These are phyloP conservation scores for Botrytis elliptica DNA, from an alignment of 2,329 filamentous ascomycete species.

Conservation along the genomic window DNA sequence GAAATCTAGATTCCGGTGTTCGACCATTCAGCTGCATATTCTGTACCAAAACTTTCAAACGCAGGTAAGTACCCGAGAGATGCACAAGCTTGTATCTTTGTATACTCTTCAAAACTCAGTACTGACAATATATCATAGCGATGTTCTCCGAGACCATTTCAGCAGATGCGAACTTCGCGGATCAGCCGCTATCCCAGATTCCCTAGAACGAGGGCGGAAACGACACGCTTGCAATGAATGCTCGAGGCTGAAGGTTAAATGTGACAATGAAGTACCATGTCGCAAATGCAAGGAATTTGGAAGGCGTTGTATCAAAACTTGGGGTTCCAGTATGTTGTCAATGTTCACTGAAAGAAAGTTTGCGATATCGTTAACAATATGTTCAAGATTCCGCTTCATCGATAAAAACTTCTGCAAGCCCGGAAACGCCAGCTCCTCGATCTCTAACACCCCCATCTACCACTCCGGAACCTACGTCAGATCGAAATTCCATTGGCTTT, in stretches of 20 bases:
- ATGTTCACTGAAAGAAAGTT: not conserved
- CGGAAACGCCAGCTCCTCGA: slow-evolving; percentile 26
- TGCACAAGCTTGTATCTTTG: not conserved
- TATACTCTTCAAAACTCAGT: not conserved
- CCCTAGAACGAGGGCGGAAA: slow-evolving; percentile 39
- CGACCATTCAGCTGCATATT: slow-evolving; percentile 39
- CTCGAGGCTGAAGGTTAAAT: slow-evolving; percentile 39
- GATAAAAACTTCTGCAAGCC: slow-evolving; percentile 28
- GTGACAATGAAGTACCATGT: slow-evolving; percentile 38
- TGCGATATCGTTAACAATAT: slow-evolving; percentile 16
- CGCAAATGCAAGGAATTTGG: slow-evolving; percentile 39
- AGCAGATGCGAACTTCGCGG: slow-evolving; percentile 38
- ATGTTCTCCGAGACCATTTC: slow-evolving; percentile 40
- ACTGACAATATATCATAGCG: slow-evolving; percentile 27
- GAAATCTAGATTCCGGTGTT: slow-evolving; percentile 35
- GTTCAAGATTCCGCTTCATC: slow-evolving; percentile 14
- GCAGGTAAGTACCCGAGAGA: slow-evolving; percentile 32
- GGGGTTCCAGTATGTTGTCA: slow-evolving; percentile 26
- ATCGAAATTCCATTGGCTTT: slow-evolving; percentile 39
- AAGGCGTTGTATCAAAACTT: slow-evolving; percentile 35
- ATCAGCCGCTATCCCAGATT: slow-evolving; percentile 36
- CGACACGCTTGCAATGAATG: slow-evolving; percentile 40
- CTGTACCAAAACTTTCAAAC: slow-evolving; percentile 40
- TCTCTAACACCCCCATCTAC: slow-evolving; percentile 25
- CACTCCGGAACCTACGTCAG: slow-evolving; percentile 33